Base-by-base conservation (phyloP, 2,329 filamentous ascomycete genomes). In the Trichoderma lentiforme region DNA sequence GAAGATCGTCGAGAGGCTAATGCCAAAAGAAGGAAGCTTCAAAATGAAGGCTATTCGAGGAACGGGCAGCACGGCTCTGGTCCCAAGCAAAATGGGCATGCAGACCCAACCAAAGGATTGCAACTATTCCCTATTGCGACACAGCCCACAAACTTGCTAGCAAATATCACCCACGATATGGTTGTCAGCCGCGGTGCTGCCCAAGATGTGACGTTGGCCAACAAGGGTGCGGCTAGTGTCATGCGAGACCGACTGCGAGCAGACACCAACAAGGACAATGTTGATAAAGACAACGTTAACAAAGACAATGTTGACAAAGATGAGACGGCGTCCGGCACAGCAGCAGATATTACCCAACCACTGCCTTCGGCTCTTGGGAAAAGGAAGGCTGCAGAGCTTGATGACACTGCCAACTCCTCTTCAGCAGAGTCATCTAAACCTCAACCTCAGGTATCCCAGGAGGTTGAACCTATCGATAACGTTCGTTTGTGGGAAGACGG, bases 401-500 rank as follows among this genome's bases (percentile, higher is more conserved):
- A 93, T 63, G 88, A 89, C 60, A 86, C 87, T 26, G 84, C 82
- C 24, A 86, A 85, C n/a, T 90, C 89, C 1, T 87, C 91, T 9
- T 88, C 87, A 43, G 85, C 86, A 70, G 89, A 84, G 73, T 88
- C 90, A 15, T 87, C 89, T 8, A 81, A 85, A 24, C 80, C 80
- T 4, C 76, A 81, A 7, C 80, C 86, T 6, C 80, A 84, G 53
- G 82, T 87, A 24, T 82, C 84, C 14, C 77, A 79, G 2, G 90
- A 92, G 4, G 91, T 92, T 53, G 87, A 88, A 21, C 89, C 92
- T 2, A 86, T 90, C 73, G 96, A 99, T 79, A 93, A 91, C 21
- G 93, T 99, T 67, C 90, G 92, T 72, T 85, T 99, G 14, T 99
- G 96, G 96, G 96, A 99, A 79, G 91, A 95, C 67, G 96, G 96